Base-by-base conservation (phyloP, 2,329 filamentous ascomycete genomes). In the Fusarium metavorans region DNA sequence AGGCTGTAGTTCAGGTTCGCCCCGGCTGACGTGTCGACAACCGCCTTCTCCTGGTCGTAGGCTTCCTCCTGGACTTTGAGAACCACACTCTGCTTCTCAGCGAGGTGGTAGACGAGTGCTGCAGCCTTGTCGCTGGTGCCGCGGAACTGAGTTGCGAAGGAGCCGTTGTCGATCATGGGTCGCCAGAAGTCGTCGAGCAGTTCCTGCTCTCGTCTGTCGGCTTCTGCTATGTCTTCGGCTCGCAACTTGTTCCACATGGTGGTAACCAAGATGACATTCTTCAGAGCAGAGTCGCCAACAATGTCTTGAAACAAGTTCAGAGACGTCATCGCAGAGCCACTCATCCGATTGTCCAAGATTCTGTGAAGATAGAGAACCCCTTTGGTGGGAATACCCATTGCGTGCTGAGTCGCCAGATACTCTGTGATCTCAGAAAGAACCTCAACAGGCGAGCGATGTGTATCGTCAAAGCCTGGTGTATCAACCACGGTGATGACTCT, bases 101-200 rank as follows among this genome's bases (percentile, higher is more conserved):
- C 50, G 18, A 54, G 50, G 18, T 54, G 50, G 27, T 32, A 54
- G 6, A 54, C 50, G 10, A 54, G 50, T 5, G 50, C 25, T 4
- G 25, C n/a, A 35, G 67, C 67, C 20, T 58, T 57, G 16, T 62
- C 58, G 9, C 37, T 27, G 11, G 63, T 70, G n/a, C 67, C 67
- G 5, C 62, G 56, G 32, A 70, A 70, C 32, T 58, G 63, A 7
- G 64, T 58, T 10, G 56, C 43, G 34, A 48, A 66, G 5, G 67
- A 62, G 13, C 67, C 67, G 14, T 70, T 70, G 10, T 70, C 58
- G 20, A 41, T 30, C 67, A 70, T 70, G 34, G 63, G 63, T 9
- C 18, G 25, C 67, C 67, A 70, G 43, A 58, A 70, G 16, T 35
- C 7, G 43, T 66, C 57, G 4, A 70, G 37, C 1, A 70, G 52